Evolutionary conservation across 768 basidiomycete species (phyloP).

Genomic region (Erythrobasidium yunnanense): DNA sequence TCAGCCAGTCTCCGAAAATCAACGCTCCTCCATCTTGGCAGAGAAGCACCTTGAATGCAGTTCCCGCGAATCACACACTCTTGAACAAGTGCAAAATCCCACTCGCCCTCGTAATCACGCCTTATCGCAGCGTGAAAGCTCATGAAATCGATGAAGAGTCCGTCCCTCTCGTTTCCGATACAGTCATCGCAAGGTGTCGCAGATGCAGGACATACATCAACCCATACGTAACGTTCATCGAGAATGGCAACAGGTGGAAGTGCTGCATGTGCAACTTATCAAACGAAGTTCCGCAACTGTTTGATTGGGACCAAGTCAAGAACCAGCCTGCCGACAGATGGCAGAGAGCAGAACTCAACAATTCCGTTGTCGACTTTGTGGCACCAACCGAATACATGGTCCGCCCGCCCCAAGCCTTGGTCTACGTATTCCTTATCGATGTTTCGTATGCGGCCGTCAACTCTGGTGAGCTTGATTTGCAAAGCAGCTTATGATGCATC

Average conservation of each 20-base stretch:
- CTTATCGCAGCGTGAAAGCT: constrained; percentile 67
- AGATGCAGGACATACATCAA: constrained; percentile 96
- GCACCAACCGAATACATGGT: constrained; percentile 99
- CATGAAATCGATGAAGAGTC: constrained; percentile 55
- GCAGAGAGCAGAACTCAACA: constrained; percentile 83
- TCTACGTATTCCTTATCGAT: constrained; percentile 94
- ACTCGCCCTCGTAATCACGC: constrained; percentile 74
- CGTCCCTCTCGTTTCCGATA: constrained; percentile 83
- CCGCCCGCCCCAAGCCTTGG: constrained; percentile 90
- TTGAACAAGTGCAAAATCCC: constrained; percentile 83
- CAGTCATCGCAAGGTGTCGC: constrained; percentile 88
- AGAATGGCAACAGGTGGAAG: constrained; percentile 97
- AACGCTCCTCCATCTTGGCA: constrained; percentile 87
- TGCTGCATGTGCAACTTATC: constrained; percentile 98
- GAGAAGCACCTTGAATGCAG: constrained; percentile 78
- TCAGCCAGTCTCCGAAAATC: constrained; percentile 64
- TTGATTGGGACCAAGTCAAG: constrained; percentile 91
- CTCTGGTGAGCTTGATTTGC: constrained; percentile 51
- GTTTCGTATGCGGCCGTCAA: constrained; percentile 85
- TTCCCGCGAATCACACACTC: constrained; percentile 78
- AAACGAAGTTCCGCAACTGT: constrained; percentile 94
- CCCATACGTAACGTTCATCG: constrained; percentile 93
- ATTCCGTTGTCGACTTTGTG: constrained; percentile 88
- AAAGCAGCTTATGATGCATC: background rate
- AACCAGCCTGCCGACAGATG: constrained; percentile 94